phyloP scores from a whole-genome alignment of 768 basidiomycete species.

The Tulasnella sp. region DNA sequence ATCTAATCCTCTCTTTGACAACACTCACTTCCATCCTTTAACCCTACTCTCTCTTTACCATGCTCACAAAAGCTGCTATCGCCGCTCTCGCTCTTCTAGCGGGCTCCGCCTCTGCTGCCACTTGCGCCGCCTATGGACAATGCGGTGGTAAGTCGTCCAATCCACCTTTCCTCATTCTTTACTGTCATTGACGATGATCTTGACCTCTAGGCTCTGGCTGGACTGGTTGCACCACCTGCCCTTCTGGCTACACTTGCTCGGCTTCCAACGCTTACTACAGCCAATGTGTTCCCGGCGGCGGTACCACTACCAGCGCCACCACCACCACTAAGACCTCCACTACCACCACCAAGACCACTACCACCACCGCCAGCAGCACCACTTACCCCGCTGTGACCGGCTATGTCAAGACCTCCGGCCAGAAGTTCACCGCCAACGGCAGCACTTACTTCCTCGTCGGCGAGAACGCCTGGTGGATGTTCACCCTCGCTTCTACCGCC shows the following conservation, averaged over 20 bases:
- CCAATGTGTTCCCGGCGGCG: not conserved
- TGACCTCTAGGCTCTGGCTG: not conserved
- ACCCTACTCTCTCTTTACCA: not conserved
- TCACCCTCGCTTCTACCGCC: conserved; percentile 33
- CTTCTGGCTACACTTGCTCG: not conserved
- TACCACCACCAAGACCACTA: not conserved
- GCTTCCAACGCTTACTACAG: not conserved
- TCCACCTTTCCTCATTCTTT: too few relatives aligned
- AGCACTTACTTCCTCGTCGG: conserved; percentile 20
- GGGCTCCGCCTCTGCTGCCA: not conserved
- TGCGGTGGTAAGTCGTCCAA: not conserved
- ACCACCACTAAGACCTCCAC: too few relatives aligned
- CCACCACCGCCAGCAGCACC: conserved; percentile 18
- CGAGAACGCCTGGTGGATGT: conserved; percentile 48
- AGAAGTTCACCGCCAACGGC: conserved; percentile 41
- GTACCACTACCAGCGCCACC: not conserved
- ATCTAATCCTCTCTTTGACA: not conserved
- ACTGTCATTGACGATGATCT: not conserved
- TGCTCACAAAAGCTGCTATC: not conserved
- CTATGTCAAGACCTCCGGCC: conserved; percentile 40
- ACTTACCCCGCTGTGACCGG: not conserved
- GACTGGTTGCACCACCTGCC: not conserved
- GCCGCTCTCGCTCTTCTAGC: not conserved
- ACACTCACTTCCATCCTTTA: not conserved
- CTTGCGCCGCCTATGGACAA: not conserved